Base-by-base conservation (phyloP, 2,329 filamentous ascomycete genomes). In the Penicillium glabrum region DNA sequence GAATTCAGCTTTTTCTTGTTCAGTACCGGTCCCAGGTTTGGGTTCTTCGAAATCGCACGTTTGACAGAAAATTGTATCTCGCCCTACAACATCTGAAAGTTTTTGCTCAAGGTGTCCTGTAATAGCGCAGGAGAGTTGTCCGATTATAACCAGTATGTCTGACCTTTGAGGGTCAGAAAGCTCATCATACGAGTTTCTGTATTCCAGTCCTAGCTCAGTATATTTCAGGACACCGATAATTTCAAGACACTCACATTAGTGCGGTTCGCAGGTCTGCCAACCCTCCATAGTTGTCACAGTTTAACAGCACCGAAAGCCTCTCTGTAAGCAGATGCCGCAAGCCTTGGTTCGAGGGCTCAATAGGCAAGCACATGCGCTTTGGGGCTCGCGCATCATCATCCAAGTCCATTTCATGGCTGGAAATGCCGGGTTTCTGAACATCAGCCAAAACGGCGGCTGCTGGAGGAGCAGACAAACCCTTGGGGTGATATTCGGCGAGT, bases 41-140 rank as follows among this genome's bases (percentile, higher is more conserved):
- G 57, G 46, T 19, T 57, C 53, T 54, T 69, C 72, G 14, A 64
- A 62, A 46, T 79, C 76, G 64, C 77, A 79, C n/a, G 61, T 63
- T 44, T 56, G 64, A 57, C 72, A 79, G 41, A 65, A 61, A 61
- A 78, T 57, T 44, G 63, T 33, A n/a, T 60, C 57, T 52, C 53
- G 64, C 47, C 50, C 57, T 33, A 55, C 65, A 27, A 67, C 64
- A 14, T 63, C 59, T 66, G 68, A 59, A 41, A 67, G 46, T 56
- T 69, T 66, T 57, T 67, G 60, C 37, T 45, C 61, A 46, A 87
- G 69, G 7, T 76, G 80, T 31, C 77, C 75, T 54, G 83, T 80
- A 14, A 78, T 75, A 16, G 81, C 82, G 68, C 87, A 90, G 19
- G 83, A 77, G 47, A 86, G 69, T 48, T 79, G 80, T 3, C 86